Percentiles rank a stretch among this genome's conserved stretches.
These are phyloP conservation scores for Saitoella complicata DNA, from an alignment of 805 yeast genomes.

Conservation along the genomic window DNA sequence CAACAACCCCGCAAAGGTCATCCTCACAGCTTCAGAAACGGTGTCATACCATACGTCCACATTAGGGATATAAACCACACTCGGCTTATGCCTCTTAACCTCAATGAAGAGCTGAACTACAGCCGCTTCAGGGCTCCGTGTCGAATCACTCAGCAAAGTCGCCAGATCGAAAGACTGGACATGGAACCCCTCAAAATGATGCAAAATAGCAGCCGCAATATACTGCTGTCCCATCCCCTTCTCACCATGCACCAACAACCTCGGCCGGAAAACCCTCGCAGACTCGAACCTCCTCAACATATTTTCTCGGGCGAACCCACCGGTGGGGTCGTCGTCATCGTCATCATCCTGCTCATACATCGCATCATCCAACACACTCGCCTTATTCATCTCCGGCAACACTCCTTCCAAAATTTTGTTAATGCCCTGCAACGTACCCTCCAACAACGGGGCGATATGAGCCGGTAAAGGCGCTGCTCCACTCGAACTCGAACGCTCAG, in stretches of 20 bases:
- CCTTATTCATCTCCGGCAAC: slow-evolving; percentile 42
- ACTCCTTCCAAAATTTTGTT: slow-evolving; percentile 34
- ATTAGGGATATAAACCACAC: slow-evolving; percentile 67
- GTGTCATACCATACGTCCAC: slow-evolving; percentile 58
- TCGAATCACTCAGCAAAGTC: slow-evolving; percentile 29
- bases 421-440: slow-evolving; percentile 32
- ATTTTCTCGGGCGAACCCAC: slow-evolving; percentile 52
- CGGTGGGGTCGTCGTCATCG: slow-evolving; percentile 27
- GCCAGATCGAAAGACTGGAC: slow-evolving; percentile 76
- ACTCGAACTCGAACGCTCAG: slow-evolving; percentile 67
- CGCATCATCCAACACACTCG: slow-evolving; percentile 53
- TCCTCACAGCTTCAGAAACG: slow-evolving; percentile 47
- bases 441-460: slow-evolving; percentile 46
- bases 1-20: slow-evolving; percentile 52
- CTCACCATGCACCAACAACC: slow-evolving; percentile 55
- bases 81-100: slow-evolving; percentile 74
- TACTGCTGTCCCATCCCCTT: slow-evolving; percentile 80
- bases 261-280: slow-evolving; percentile 46
- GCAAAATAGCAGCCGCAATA: slow-evolving; percentile 63
- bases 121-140: slow-evolving; percentile 53
- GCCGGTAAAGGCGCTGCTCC: slow-evolving; percentile 68
- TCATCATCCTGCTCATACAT: slow-evolving; percentile 41
- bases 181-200: slow-evolving; percentile 75
- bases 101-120: slow-evolving; percentile 71
- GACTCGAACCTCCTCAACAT: slow-evolving; percentile 24